Base-by-base conservation (phyloP, 257 asterid genomes). In the Marsdenia floribunda region DNA sequence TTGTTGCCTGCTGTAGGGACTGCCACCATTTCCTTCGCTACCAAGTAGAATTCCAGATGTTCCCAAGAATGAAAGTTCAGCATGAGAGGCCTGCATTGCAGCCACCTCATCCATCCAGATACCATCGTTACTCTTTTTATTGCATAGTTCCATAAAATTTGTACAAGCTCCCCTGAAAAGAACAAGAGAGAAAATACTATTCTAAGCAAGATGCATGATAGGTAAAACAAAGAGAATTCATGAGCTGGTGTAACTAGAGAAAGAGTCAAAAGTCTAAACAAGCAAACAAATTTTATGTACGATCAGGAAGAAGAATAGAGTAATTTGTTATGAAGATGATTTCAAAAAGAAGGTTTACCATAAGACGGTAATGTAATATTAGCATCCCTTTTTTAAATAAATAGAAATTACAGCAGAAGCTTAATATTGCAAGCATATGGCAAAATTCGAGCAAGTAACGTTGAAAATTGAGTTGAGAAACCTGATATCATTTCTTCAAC, bases 91-190 rank as follows among this genome's bases (percentile, higher is more conserved):
- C 78, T 86, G 96, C 91, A 89, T 85, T 14, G 91, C 90, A 67
- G 96, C 97, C 49, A 91, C 91, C 85, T 91, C 96, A 71, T 90
- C 94, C 94, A 88, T 85, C 96, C 96, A 91, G 76, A 87, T 80
- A 73, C 82, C 82, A 47, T 91, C 96, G 9, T 80, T 83, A 53
- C 90, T 87, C 88, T 91, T 91, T 77, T 84, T 87, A 37, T 90
- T 79, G 81, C 94, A 91, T 50, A 91, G 76, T 82, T 87, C 89
- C 88, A 83, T 80, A 85, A 91, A 89, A 77, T 86, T 85, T 46
- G 77, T 75, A 70, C 97, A 87, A 7, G 94, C 97, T 79, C 86
- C 94, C 87, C 97, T 91, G 80, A 42, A 67, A 14, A 24, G 12
- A 76, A 26, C 78, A 75, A 73, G 73, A 53, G 24, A 67, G 54